Base-by-base conservation (phyloP, 176 grass and related monocot species). In the Bothriochloa decipiens region DNA sequence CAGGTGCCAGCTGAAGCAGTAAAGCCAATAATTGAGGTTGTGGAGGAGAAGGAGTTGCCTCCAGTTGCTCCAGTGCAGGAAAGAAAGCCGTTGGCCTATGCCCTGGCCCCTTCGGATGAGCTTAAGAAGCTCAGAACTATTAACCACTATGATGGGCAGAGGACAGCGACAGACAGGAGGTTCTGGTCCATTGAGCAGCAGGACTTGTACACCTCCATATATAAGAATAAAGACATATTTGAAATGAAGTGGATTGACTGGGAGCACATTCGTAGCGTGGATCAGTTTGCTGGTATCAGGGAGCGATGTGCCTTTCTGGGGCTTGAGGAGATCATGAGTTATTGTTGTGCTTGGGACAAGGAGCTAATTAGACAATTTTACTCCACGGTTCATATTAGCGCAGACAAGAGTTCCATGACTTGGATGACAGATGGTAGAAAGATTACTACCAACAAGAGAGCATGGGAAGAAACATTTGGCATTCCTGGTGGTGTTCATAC, bases 131-230 rank as follows among this genome's bases (percentile, higher is more conserved):
- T 76, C 2, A 84, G 82, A 84, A 76, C 9, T 43, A 76, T 46
- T 32, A 84, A 84, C 7, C 82, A n/a, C 62, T 84, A 84, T 10
- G 46, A 84, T 45, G 73, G 73, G 6, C 23, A 41, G 23, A 84
- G 82, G 23, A 84, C 82, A 84, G 82, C 82, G 6, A 77, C 82
- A 68, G 82, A 77, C 9, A 77, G 23, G 72, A 84, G 82, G 17
- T 84, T 84, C 33, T 84, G 82, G 82, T 84, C 82, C 33, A 77
- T 77, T 42, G 82, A 84, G 63, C 82, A 84, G 17, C 82, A 84
- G 33, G 82, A 84, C 33, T 29, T 84, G 22, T 84, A 84, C 46
- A 68, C 6, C 10, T 84, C 17, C 6, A 68, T 84, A 15, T 84
- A 77, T 66, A 57, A 35, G 13, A 42, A 2, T 63, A 14, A 46